These are phyloP conservation scores for Dentipellis sp. DNA, from an alignment of 768 basidiomycete genomes.

Conservation along the genomic window DNA sequence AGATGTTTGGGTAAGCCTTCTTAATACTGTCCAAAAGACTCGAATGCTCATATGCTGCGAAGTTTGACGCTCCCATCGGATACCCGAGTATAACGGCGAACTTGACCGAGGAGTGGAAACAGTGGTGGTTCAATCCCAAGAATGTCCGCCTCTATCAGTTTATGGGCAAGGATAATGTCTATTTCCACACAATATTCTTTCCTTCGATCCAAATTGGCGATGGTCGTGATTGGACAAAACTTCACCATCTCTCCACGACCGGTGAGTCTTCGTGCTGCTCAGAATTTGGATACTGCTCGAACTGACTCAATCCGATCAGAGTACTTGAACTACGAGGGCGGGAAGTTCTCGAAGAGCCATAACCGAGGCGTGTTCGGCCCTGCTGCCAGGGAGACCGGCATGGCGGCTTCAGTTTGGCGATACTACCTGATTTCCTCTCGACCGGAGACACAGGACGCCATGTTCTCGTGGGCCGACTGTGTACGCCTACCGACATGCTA, in stretches of 20 bases:
- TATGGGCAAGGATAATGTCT: constrained; percentile 99
- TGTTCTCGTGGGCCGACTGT: constrained; percentile 95
- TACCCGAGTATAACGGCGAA: constrained; percentile 96
- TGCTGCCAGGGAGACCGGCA: constrained; percentile 86
- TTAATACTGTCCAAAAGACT: neutral
- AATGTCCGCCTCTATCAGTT: constrained; percentile 93
- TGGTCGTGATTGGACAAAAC: constrained; percentile 84
- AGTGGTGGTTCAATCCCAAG: constrained; percentile 94
- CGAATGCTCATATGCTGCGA: neutral
- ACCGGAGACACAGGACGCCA: constrained; percentile 89
- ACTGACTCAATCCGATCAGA: constrained; percentile 36
- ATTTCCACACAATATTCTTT: constrained; percentile 96
- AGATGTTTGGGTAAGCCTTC: constrained; percentile 89
- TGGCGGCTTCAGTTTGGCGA: constrained; percentile 92
- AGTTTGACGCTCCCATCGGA: constrained; percentile 97
- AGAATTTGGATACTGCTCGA: neutral
- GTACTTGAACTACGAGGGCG: constrained; percentile 96
- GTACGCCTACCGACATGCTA: constrained; percentile 33
- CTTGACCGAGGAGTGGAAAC: constrained; percentile 89
- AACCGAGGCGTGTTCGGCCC: constrained; percentile 97
- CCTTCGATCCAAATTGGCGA: constrained; percentile 87
- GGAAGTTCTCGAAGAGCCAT: constrained; percentile 97
- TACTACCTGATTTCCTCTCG: constrained; percentile 90
- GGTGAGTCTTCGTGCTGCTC: constrained; percentile 39
- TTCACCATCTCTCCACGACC: constrained; percentile 92